Conservation (phyloP, 371 early-diverging fungal genomes). For the Actinomortierella ambigua region DNA sequence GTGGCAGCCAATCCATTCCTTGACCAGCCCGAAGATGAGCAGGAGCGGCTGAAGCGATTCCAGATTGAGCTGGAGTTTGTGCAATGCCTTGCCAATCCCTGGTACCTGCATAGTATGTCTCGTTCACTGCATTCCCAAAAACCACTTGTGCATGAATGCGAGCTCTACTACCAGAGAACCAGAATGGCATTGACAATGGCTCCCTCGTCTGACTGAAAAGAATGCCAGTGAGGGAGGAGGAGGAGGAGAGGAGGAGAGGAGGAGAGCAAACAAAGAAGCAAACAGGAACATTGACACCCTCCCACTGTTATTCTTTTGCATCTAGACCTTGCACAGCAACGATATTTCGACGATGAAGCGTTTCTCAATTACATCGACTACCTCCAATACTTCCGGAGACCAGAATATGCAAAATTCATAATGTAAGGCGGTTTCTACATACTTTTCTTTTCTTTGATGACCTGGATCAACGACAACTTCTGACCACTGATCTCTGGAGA, state of each 20-base stretch:
- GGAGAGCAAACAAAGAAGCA: no score
- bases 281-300: no score
- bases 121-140: no score
- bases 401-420: conserved; percentile 89
- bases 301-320: background rate
- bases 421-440: conserved; percentile 56
- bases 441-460: background rate
- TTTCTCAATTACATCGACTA: conserved; percentile 90
- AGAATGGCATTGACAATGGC: no score
- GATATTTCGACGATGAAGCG: conserved; percentile 79
- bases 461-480: background rate
- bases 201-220: background rate
- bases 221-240: background rate
- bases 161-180: no score
- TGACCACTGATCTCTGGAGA: conserved; percentile 2
- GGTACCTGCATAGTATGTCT: conserved; percentile 83
- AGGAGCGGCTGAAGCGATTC: conserved; percentile 66
- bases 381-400: conserved; percentile 89
- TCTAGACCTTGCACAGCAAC: conserved; percentile 87
- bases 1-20: no score
- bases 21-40: conserved; percentile 47
- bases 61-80: conserved; percentile 94
- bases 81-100: conserved; percentile 93
- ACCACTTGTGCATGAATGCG: background rate
- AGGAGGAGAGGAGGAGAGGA: no score